Evolutionary conservation across 2,329 filamentous ascomycete species (phyloP).

Genomic region (Emergomyces orientalis): DNA sequence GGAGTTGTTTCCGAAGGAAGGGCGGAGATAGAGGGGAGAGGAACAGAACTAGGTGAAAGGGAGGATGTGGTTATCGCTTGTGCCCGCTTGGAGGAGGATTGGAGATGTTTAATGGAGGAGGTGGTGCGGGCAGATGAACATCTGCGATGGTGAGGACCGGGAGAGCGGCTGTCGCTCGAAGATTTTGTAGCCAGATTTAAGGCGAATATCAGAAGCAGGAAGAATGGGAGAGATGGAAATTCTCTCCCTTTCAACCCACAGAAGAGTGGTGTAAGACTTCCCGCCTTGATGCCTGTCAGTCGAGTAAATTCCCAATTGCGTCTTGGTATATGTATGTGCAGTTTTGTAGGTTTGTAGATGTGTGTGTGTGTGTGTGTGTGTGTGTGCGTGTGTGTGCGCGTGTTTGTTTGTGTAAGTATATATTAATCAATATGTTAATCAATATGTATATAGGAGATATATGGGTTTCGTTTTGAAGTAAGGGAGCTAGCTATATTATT

Average conservation of each 20-base stretch:
- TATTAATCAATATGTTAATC: too few species aligned
- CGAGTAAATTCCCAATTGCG: neutral
- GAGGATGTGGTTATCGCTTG: conserved; percentile 17
- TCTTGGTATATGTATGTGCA: neutral
- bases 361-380: neutral
- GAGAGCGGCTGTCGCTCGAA: conserved; percentile 15
- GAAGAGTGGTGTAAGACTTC: neutral
- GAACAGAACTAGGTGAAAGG: conserved; percentile 18
- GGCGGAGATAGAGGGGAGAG: conserved; percentile 40
- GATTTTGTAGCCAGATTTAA: conserved; percentile 6
- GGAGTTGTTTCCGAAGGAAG: conserved; percentile 48
- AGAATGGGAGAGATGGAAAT: neutral
- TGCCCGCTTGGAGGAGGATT: conserved; percentile 23
- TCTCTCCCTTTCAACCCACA: neutral
- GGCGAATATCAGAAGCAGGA: neutral
- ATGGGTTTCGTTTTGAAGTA: too few species aligned
- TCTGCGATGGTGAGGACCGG: conserved; percentile 26
- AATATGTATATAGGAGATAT: too few species aligned
- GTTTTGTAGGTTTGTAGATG: neutral
- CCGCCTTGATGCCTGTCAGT: neutral
- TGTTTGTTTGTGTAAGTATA: too few species aligned
- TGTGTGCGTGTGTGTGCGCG: too few species aligned
- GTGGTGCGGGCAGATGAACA: conserved; percentile 41
- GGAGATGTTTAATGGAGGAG: conserved; percentile 35
- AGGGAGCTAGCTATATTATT: too few species aligned